These are phyloP conservation scores for Elaeis oleifera DNA, from an alignment of 202 grass and related monocot genomes.

Conservation along the genomic window DNA sequence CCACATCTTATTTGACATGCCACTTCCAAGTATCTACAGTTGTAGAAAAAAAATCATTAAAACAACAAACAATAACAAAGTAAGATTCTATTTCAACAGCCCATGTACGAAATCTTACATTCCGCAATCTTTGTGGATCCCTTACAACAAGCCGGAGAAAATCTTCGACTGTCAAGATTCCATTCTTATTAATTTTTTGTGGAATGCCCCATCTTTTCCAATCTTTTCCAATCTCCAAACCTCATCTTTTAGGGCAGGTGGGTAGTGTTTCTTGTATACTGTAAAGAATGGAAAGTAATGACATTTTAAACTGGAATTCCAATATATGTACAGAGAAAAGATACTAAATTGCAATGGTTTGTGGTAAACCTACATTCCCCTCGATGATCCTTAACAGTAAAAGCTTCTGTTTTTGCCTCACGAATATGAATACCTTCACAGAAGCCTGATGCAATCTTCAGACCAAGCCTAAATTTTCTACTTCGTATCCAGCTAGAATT, in stretches of 20 bases:
- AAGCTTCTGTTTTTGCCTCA: conserved; percentile 78
- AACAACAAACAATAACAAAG: conserved; percentile 1
- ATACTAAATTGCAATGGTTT: conserved; percentile 12
- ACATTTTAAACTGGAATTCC: not conserved
- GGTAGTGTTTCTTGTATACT: conserved; percentile 89
- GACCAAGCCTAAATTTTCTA: conserved; percentile 70
- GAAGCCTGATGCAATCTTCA: conserved; percentile 58
- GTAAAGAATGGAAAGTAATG: conserved; percentile 17
- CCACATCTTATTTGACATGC: conserved; percentile 88
- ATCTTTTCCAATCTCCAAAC: conserved; percentile 82
- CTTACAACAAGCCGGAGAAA: conserved; percentile 61
- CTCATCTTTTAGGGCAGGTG: conserved; percentile 63
- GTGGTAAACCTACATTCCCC: conserved; percentile 54
- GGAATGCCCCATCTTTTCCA: conserved; percentile 73
- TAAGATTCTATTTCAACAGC: not conserved
- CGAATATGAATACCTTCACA: conserved; percentile 45
- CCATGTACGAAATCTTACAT: conserved; percentile 33
- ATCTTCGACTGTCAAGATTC: conserved; percentile 63
- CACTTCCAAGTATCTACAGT: conserved; percentile 66
- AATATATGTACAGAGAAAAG: conserved; percentile 6
- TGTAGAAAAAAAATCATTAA: conserved; percentile 8
- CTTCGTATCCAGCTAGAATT: conserved; percentile 90
- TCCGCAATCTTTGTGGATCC: conserved; percentile 54
- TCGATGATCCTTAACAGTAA: conserved; percentile 74
- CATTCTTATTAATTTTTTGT: conserved; percentile 52